Evolutionary conservation across 2,329 filamentous ascomycete genomes (phyloP), one percentile per base, ranked within the genome.

Genomic region (Colletotrichum sp.): DNA sequence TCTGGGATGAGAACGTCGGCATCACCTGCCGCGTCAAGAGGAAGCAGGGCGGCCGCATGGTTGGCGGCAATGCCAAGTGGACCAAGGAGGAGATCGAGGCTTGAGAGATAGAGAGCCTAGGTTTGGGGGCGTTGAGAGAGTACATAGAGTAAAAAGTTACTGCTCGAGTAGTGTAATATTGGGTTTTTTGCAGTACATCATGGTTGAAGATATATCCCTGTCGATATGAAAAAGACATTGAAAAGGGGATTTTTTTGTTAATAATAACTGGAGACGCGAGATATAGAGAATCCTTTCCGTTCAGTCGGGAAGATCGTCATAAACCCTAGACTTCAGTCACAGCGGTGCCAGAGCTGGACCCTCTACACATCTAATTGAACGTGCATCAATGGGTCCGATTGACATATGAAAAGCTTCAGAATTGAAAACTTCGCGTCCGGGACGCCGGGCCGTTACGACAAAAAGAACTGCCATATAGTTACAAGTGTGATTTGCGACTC

Each of bases 21-120:
- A 91, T 98, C 83, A 96, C 92, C 87, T 98, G 96, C 86, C 92
- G 97, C 72, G 96, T 99, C 49, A 99, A 99, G 92, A 90, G 97
- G 79, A 94, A 94, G 83, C 91, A 96, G 80, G 96, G 96, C 10
- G 92, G 92, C 0, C 85, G 92, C 30, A 82, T 91, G 15, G 92
- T 93, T 10, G 91, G 92, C 12, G 88, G 86, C 3, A 85, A 83
- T 18, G 78, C 81, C 26, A 83, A 84, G 13, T 95, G 94, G 93
- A 94, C 91, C 78, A 90, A 94, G 83, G 88, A 88, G 67, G 94
- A 95, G 86, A 87, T 95, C 66, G 89, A 95, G 84, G 92, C 91
- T 76, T 94, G 84, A 85, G 64, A 6, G 73, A 21, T 3, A n/a
- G 3, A n/a, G 39, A n/a, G 32, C 16, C 30, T 55, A 60, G 32